These are phyloP conservation scores for Scortechinia acanthostroma DNA, from an alignment of 2,329 filamentous ascomycete genomes.

Conservation along the genomic window DNA sequence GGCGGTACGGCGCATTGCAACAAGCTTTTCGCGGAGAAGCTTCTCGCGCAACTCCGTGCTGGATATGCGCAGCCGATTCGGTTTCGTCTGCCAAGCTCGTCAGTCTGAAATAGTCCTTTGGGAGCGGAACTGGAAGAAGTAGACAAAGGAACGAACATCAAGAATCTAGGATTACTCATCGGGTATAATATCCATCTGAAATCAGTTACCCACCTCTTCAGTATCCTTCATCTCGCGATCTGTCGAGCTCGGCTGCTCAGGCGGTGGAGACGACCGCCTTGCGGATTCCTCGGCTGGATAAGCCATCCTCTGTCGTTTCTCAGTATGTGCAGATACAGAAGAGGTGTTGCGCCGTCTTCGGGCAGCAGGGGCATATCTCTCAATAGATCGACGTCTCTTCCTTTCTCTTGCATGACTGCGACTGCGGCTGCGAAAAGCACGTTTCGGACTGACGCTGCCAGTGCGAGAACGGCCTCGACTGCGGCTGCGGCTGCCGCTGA, in stretches of 20 bases:
- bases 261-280: conserved; percentile 20
- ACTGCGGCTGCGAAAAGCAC: conserved; percentile 15
- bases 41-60: conserved; percentile 29
- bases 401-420: background rate
- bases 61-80: background rate
- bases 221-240: background rate
- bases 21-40: conserved; percentile 40
- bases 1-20: background rate
- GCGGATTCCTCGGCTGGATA: conserved; percentile 43
- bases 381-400: background rate
- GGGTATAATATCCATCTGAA: too few relatives aligned
- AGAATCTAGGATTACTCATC: too few relatives aligned
- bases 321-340: conserved; percentile 35
- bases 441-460: background rate
- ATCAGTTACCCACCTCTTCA: background rate
- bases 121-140: background rate
- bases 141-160: background rate
- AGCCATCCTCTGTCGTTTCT: conserved; percentile 42
- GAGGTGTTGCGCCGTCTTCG: conserved; percentile 37
- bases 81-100: background rate
- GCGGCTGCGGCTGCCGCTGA: background rate
- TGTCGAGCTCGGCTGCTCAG: background rate
- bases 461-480: background rate
- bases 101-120: too few relatives aligned
- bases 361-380: background rate